Conservation (phyloP, 495 filamentous ascomycete species). For the Penicillium coffeae region DNA sequence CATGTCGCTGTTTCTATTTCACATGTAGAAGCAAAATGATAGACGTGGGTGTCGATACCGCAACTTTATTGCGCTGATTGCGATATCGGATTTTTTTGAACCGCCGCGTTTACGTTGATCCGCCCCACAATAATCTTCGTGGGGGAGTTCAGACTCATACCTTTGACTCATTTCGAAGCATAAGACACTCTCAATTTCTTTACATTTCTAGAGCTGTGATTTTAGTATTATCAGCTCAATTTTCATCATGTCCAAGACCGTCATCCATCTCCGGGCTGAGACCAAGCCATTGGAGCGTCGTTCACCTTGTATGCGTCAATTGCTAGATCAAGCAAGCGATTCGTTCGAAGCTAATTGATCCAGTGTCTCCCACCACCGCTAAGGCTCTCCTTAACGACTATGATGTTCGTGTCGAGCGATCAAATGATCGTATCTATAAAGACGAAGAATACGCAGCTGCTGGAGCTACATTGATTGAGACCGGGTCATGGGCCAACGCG, state of each 20-base stretch:
- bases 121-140: not conserved
- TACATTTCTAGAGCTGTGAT: not conserved
- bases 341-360: slow-evolving; percentile 13
- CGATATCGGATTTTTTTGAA: slow-evolving; percentile 12
- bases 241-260: slow-evolving; percentile 37
- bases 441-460: slow-evolving; percentile 49
- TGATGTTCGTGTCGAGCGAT: slow-evolving; percentile 76
- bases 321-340: not conserved
- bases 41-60: no score
- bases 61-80: not conserved
- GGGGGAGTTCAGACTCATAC: not conserved
- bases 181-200: not conserved
- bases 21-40: no score
- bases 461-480: slow-evolving; percentile 74
- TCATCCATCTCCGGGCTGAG: slow-evolving; percentile 49
- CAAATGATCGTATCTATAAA: slow-evolving; percentile 77
- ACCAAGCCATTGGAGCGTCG: slow-evolving; percentile 49
- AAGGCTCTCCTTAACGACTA: slow-evolving; percentile 82
- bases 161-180: not conserved
- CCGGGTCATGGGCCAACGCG: slow-evolving; percentile 70
- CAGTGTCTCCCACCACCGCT: slow-evolving; percentile 64
- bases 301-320: slow-evolving; percentile 34
- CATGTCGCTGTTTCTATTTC: no score
- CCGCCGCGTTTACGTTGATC: not conserved
- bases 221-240: not conserved